phyloP scores from a whole-genome alignment of 2,329 filamentous ascomycete genomes.

The Cercospora sp. region DNA sequence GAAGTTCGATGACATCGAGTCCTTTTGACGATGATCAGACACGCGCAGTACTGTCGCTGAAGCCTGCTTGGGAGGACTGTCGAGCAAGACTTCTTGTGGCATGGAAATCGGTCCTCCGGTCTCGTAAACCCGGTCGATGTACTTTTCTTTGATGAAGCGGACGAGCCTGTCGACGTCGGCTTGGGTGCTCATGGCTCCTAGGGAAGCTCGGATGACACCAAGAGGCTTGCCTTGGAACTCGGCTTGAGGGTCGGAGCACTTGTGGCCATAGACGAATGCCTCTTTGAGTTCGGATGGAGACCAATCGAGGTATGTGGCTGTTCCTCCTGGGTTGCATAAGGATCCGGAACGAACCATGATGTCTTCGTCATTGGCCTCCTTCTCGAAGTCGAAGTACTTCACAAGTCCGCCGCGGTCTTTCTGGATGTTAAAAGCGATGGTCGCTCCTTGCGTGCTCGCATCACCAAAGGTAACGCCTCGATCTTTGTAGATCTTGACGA shows the following conservation, averaged over 20 bases:
- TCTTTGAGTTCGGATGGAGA: constrained; percentile 75
- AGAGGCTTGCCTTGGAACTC: constrained; percentile 82
- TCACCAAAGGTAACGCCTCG: constrained; percentile 45
- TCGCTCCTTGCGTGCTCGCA: constrained; percentile 61
- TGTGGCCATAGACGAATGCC: constrained; percentile 79
- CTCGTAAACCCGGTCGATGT: constrained; percentile 25
- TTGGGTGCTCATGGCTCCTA: constrained; percentile 83
- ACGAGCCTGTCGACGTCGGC: constrained; percentile 72
- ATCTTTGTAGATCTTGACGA: constrained; percentile 65
- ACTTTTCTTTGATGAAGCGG: constrained; percentile 29
- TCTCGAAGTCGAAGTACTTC: constrained; percentile 80
- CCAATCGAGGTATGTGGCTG: constrained; percentile 69
- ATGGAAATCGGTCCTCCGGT: constrained; percentile 18
- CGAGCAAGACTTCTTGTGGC: constrained; percentile 10
- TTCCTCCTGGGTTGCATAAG: constrained; percentile 85
- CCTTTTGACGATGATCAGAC: constrained; percentile 11
- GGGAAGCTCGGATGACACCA: constrained; percentile 76
- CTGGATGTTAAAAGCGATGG: constrained; percentile 78
- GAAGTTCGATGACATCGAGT: not conserved
- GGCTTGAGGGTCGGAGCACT: constrained; percentile 79
- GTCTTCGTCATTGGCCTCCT: constrained; percentile 70
- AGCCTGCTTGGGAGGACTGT: constrained; percentile 15
- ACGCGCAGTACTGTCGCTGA: constrained; percentile 17
- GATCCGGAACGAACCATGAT: constrained; percentile 85
- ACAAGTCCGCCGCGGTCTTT: constrained; percentile 70